phyloP scores from a whole-genome alignment of 2,329 filamentous ascomycete species.

The Fonsecaea nubica region DNA sequence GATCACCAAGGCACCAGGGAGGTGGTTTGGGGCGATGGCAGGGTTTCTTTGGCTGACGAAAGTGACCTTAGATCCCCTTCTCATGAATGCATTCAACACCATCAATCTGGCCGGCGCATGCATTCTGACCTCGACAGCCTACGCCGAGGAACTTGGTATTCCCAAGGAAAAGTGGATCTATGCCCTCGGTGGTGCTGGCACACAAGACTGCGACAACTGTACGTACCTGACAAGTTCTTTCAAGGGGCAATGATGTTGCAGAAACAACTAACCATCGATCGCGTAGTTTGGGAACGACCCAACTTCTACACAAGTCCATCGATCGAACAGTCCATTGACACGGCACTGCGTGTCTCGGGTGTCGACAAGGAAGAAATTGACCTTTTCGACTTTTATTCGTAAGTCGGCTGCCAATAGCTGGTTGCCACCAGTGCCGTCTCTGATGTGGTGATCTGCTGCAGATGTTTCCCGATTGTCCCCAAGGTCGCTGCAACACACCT shows the following conservation, averaged over 20 bases:
- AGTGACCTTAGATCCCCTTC: constrained; percentile 62
- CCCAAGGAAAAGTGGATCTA: constrained; percentile 67
- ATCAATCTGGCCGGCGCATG: constrained; percentile 69
- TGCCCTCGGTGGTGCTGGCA: constrained; percentile 68
- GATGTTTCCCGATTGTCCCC: constrained; percentile 73
- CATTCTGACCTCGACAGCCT: constrained; percentile 64
- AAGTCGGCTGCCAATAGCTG: constrained; percentile 5
- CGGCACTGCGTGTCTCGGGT: constrained; percentile 57
- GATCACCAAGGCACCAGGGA: too few species aligned
- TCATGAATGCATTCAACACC: constrained; percentile 76
- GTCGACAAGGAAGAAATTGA: constrained; percentile 62
- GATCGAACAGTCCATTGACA: constrained; percentile 64
- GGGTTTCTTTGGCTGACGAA: constrained; percentile 28
- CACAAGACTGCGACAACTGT: constrained; percentile 64
- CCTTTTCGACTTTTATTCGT: constrained; percentile 69
- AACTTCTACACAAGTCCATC: constrained; percentile 65
- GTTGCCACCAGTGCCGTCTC: background rate
- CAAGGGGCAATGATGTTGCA: background rate
- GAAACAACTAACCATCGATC: constrained; percentile 15
- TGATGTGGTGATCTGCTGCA: constrained; percentile 40
- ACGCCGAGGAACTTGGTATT: constrained; percentile 62
- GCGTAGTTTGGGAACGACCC: constrained; percentile 66
- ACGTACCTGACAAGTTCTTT: constrained; percentile 36
- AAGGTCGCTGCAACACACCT: constrained; percentile 70
- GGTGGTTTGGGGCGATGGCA: background rate